Evolutionary conservation across 352 stramenopile genomes (phyloP).

Genomic region (Phytophthora macrochlamydospora): DNA sequence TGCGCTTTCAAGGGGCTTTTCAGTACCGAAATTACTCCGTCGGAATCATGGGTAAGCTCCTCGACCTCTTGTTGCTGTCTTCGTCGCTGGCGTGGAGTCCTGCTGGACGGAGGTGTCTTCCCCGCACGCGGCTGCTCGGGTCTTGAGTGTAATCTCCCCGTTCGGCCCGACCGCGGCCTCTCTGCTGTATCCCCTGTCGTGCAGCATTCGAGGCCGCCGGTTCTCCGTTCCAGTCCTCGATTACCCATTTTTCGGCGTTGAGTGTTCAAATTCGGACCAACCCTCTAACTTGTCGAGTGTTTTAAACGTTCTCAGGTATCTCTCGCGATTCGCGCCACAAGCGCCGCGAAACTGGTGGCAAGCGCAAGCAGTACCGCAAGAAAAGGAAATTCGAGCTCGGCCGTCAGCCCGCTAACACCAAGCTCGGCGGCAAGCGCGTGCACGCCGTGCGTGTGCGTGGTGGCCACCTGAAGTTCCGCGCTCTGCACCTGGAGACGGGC

Average conservation of each 20-base stretch:
- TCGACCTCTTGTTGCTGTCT: conserved; percentile 11
- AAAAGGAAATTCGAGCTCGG: conserved; percentile 99
- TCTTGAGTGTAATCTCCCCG: conserved; percentile 31
- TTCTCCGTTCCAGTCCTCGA: conserved; percentile 23
- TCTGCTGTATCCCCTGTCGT: conserved; percentile 91
- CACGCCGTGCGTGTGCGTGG: conserved; percentile 95
- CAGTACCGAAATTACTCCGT: conserved; percentile 89
- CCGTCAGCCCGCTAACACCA: conserved; percentile 97
- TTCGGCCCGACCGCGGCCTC: conserved; percentile 55
- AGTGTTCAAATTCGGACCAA: conserved; percentile 21
- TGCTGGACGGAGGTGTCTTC: conserved; percentile 44
- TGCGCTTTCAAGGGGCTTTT: background rate
- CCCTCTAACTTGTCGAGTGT: background rate
- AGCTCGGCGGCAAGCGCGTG: conserved; percentile 98
- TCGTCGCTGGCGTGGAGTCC: conserved; percentile 29
- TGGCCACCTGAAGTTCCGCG: conserved; percentile 99
- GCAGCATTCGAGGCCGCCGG: conserved; percentile 85
- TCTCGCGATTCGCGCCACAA: conserved; percentile 99
- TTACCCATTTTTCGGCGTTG: conserved; percentile 4
- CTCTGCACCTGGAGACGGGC: conserved; percentile 97
- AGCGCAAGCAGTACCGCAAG: conserved; percentile 97
- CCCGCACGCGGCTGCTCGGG: conserved; percentile 31
- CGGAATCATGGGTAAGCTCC: conserved; percentile 87
- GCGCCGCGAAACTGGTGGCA: conserved; percentile 99
- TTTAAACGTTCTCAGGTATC: conserved; percentile 92